Conservation (phyloP, 2,329 filamentous ascomycete species). For the Aspergillus alliaceus region DNA sequence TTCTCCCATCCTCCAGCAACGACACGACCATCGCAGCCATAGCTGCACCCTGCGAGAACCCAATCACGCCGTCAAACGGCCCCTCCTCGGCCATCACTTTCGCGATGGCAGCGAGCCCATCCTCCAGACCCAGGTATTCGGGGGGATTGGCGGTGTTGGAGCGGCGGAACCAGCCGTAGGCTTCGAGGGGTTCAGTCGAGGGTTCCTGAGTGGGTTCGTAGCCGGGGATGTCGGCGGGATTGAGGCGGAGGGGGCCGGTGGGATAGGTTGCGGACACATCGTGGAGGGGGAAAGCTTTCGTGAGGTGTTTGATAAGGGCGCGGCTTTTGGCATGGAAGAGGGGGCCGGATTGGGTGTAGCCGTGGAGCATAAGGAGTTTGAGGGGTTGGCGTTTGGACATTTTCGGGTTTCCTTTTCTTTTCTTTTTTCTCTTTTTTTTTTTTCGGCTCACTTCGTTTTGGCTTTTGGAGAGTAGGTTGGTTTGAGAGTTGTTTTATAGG, state of each 20-base stretch:
- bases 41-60: slow-evolving; percentile 79
- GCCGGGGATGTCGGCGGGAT: slow-evolving; percentile 67
- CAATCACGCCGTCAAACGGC: slow-evolving; percentile 74
- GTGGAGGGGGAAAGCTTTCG: slow-evolving; percentile 68
- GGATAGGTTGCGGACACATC: slow-evolving; percentile 65
- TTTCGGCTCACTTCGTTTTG: slow-evolving; percentile 3
- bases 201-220: slow-evolving; percentile 49
- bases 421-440: background rate
- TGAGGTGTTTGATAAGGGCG: slow-evolving; percentile 76
- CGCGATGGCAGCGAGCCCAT: slow-evolving; percentile 66
- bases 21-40: slow-evolving; percentile 71
- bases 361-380: slow-evolving; percentile 78
- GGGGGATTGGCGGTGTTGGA: slow-evolving; percentile 60
- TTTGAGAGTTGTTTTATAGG: background rate
- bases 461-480: background rate
- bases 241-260: slow-evolving; percentile 65
- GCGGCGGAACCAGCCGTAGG: slow-evolving; percentile 81
- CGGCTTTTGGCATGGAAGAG: slow-evolving; percentile 87
- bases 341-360: slow-evolving; percentile 86
- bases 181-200: slow-evolving; percentile 57
- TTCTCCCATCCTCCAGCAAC: slow-evolving; percentile 61
- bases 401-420: background rate
- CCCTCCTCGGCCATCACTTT: slow-evolving; percentile 61
- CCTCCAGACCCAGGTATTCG: slow-evolving; percentile 68
- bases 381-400: slow-evolving; percentile 30